A percentile compares a stretch with the other conserved stretches of the same genome.
Evolutionary conservation across 148 eudicot species (phyloP).

Genomic region (Chenopodium album): DNA sequence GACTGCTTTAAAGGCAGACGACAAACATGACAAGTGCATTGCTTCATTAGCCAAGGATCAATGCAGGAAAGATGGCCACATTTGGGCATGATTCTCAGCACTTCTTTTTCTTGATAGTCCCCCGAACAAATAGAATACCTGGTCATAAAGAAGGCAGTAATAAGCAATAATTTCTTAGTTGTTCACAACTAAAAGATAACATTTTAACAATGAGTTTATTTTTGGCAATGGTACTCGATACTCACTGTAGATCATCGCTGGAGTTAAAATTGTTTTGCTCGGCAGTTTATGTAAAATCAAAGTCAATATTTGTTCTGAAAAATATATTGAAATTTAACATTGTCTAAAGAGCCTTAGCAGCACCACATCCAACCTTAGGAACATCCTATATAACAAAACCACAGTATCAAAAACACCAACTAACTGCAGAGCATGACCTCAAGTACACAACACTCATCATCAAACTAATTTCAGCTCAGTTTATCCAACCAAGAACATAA

Average conservation of each 20-base stretch:
- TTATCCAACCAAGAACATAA: no score
- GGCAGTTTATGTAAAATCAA: constrained; percentile 13
- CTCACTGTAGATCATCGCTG: constrained; percentile 58
- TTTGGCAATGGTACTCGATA: not conserved
- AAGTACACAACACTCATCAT: no score
- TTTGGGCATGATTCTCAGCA: constrained; percentile 62
- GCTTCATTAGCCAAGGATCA: constrained; percentile 63
- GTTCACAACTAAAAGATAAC: not conserved
- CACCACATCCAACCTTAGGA: no score
- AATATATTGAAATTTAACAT: not conserved
- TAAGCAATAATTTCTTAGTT: not conserved
- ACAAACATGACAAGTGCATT: constrained; percentile 73
- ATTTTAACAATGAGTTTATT: no score
- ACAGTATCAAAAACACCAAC: no score
- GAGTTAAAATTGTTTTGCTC: constrained; percentile 52
- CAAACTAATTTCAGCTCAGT: no score
- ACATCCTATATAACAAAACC: no score
- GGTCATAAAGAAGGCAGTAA: constrained; percentile 6
- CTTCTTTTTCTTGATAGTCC: constrained; percentile 72
- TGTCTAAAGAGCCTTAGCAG: no score
- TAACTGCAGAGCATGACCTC: no score
- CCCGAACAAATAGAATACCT: constrained; percentile 75
- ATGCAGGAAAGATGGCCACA: constrained; percentile 73
- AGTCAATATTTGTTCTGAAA: no score
- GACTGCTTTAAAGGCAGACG: constrained; percentile 53